Conservation (phyloP, 176 grass and related monocot species). For the Musa beccarii region DNA sequence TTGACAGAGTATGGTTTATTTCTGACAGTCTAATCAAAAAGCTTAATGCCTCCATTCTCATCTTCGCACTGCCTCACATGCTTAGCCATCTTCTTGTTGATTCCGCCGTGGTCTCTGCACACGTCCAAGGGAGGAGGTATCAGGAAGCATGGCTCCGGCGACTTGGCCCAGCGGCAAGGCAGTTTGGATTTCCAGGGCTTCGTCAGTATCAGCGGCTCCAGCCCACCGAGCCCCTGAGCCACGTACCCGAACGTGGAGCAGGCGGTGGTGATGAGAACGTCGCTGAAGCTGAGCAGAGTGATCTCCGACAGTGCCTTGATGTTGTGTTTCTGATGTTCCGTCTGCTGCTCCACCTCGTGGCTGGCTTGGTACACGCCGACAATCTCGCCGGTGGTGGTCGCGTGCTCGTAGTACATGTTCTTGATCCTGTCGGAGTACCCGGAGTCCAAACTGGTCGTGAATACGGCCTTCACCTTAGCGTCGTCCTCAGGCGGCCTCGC, state of each 20-base stretch:
- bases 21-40: conserved; percentile 42
- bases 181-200: conserved; percentile 54
- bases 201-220: conserved; percentile 33
- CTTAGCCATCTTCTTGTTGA: conserved; percentile 41
- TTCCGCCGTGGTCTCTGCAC: conserved; percentile 40
- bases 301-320: conserved; percentile 59
- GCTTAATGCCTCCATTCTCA: conserved; percentile 53
- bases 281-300: conserved; percentile 61
- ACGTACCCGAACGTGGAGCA: conserved; percentile 54
- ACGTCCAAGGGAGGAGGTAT: conserved; percentile 33
- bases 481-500: not conserved
- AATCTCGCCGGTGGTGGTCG: conserved; percentile 32
- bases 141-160: conserved; percentile 79
- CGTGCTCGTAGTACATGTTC: conserved; percentile 36
- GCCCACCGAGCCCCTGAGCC: conserved; percentile 30
- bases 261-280: conserved; percentile 46
- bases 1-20: conserved; percentile 12
- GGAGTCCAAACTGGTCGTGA: conserved; percentile 42
- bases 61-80: conserved; percentile 74
- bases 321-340: conserved; percentile 43
- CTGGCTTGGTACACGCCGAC: conserved; percentile 51
- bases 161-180: conserved; percentile 40
- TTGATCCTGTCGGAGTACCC: conserved; percentile 53
- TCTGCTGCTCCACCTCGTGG: conserved; percentile 43
- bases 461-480: conserved; percentile 29